Percentiles rank a stretch among this genome's conserved stretches.
Evolutionary conservation across 306 rosid species (phyloP).

Genomic region (Trifolium repens): DNA sequence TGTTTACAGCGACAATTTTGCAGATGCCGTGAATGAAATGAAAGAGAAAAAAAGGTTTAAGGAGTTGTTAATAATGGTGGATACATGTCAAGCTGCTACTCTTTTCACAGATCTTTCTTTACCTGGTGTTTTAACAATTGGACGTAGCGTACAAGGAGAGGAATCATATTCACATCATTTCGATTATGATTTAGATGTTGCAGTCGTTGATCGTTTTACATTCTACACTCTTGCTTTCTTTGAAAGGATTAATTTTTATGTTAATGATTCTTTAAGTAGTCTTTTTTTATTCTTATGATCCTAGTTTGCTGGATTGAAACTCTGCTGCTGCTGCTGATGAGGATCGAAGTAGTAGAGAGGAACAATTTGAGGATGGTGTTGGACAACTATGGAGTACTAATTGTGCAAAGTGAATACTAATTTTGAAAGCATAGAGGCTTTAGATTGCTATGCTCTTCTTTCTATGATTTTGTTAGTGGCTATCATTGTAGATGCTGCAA

Average conservation of each 20-base stretch:
- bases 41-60: not conserved
- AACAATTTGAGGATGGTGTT: slow-evolving; percentile 37
- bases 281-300: not conserved
- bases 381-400: slow-evolving; percentile 50
- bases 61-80: not conserved
- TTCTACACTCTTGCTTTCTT: not conserved
- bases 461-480: slow-evolving; percentile 64
- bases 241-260: not conserved
- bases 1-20: not conserved
- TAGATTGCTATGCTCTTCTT: slow-evolving; percentile 69
- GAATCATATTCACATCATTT: not conserved
- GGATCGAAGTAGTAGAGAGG: slow-evolving; percentile 52
- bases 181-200: not conserved
- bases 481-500: slow-evolving; percentile 45
- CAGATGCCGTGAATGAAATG: not conserved
- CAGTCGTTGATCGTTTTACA: not conserved
- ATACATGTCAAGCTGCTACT: not conserved
- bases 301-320: not conserved
- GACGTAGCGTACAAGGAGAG: not conserved
- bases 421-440: slow-evolving; percentile 58
- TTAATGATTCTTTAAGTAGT: not conserved
- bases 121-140: not conserved
- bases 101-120: not conserved
- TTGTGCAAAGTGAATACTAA: slow-evolving; percentile 47
- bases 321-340: slow-evolving; percentile 26